phyloP scores from a whole-genome alignment of 306 rosid genomes.

The Lithocarpus polystachyus region DNA sequence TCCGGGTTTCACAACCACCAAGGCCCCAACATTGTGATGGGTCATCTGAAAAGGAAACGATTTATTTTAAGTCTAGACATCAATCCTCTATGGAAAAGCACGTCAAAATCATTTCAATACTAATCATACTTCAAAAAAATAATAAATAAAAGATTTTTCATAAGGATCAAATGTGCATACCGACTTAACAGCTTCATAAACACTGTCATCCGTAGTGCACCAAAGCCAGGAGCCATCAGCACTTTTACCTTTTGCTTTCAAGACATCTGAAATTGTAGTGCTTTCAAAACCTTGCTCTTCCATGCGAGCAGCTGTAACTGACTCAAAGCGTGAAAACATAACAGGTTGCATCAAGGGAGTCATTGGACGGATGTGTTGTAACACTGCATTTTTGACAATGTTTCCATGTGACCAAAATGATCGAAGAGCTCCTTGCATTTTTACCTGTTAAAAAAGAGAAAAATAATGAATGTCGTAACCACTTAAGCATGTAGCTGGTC shows the following conservation, averaged over 20 bases:
- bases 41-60: slow-evolving; percentile 67
- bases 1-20: slow-evolving; percentile 90
- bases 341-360: slow-evolving; percentile 73
- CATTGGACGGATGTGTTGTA: slow-evolving; percentile 73
- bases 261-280: slow-evolving; percentile 77
- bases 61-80: not conserved
- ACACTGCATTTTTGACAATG: slow-evolving; percentile 64
- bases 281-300: slow-evolving; percentile 99
- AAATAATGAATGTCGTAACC: not conserved
- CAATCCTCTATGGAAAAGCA: slow-evolving; percentile 4
- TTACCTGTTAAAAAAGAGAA: slow-evolving; percentile 36
- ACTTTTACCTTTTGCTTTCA: slow-evolving; percentile 71
- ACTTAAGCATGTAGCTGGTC: not conserved
- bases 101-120: not conserved
- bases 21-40: slow-evolving; percentile 95
- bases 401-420: slow-evolving; percentile 57
- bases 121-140: not conserved
- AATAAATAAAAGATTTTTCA: not conserved
- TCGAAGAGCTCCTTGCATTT: slow-evolving; percentile 82
- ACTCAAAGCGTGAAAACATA: slow-evolving; percentile 55
- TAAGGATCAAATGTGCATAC: slow-evolving; percentile 40
- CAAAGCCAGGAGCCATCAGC: slow-evolving; percentile 99
- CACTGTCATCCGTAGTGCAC: slow-evolving; percentile 91
- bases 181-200: slow-evolving; percentile 97
- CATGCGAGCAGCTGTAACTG: slow-evolving; percentile 51